Percentiles rank a stretch among this genome's conserved stretches.
Conservation (phyloP, 495 filamentous ascomycete species). For the Aspergillus ostianus region DNA sequence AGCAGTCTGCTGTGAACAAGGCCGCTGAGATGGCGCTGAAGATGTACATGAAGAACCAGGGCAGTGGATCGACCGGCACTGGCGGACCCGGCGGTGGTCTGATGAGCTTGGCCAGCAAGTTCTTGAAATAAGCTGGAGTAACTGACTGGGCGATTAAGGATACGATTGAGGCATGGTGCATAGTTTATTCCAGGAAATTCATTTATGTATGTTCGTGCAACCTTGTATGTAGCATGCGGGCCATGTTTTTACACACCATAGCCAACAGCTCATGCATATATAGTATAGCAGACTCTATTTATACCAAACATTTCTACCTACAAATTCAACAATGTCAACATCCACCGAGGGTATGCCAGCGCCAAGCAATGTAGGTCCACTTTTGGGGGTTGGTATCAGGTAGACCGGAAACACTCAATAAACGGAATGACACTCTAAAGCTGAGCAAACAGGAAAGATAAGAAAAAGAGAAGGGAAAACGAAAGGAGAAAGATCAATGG, state of each 20-base stretch:
- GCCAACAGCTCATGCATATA: not conserved
- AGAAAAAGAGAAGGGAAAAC: slow-evolving; percentile 8
- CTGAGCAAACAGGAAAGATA: slow-evolving; percentile 3
- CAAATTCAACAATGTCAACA: not conserved
- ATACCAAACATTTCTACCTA: not conserved
- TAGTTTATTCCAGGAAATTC: too few relatives aligned
- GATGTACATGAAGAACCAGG: slow-evolving; percentile 63
- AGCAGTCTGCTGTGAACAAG: slow-evolving; percentile 58
- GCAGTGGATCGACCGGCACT: slow-evolving; percentile 46
- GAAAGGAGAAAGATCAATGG: slow-evolving; percentile 12
- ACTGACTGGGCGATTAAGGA: too few relatives aligned
- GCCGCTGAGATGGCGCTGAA: slow-evolving; percentile 67
- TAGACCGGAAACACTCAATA: not conserved
- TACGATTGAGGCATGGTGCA: too few relatives aligned
- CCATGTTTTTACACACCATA: too few relatives aligned
- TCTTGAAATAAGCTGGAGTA: slow-evolving; percentile 26
- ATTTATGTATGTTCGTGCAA: too few relatives aligned
- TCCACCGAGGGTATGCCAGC: slow-evolving; percentile 13
- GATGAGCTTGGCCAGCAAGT: slow-evolving; percentile 59
- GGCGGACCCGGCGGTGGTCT: slow-evolving; percentile 46
- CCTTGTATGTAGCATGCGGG: too few relatives aligned
- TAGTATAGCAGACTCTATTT: not conserved
- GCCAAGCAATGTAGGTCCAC: slow-evolving; percentile 13
- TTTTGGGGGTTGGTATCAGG: slow-evolving; percentile 7
- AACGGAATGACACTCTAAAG: not conserved